A percentile compares a stretch with the other conserved stretches of the same genome.
Evolutionary conservation across 371 early-diverging fungal genomes (phyloP).

Genomic region (Mortierella sp.): DNA sequence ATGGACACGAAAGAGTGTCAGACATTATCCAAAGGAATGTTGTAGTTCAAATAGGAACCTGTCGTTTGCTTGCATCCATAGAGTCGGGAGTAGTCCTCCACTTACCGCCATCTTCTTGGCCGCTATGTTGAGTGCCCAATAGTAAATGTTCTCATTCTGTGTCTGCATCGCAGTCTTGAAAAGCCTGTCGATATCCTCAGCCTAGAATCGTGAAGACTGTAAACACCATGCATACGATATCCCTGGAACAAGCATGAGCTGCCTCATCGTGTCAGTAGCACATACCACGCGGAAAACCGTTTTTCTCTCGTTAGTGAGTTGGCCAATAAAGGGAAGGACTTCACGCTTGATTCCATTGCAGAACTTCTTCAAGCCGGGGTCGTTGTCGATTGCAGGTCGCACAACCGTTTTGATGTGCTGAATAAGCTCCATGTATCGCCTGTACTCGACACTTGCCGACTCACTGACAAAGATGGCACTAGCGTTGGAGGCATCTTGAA

Average conservation of each 20-base stretch:
- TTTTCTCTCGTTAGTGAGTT: conserved; percentile 60
- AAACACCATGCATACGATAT: too few relatives aligned
- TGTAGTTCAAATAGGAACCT: too few relatives aligned
- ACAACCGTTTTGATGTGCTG: conserved; percentile 13
- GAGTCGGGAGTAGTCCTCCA: too few relatives aligned
- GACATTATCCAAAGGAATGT: too few relatives aligned
- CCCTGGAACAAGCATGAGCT: too few relatives aligned
- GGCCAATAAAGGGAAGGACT: conserved; percentile 61
- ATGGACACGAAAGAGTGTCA: not conserved
- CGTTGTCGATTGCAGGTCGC: conserved; percentile 17
- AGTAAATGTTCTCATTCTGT: conserved; percentile 59
- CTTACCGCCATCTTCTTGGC: conserved; percentile 76
- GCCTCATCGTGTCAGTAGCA: not conserved
- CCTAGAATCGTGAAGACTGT: conserved; percentile 35
- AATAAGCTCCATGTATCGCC: conserved; percentile 23
- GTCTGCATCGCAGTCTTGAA: conserved; percentile 53
- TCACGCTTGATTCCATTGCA: conserved; percentile 21
- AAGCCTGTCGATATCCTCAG: conserved; percentile 50
- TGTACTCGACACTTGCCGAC: conserved; percentile 18
- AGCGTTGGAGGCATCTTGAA: conserved; percentile 20
- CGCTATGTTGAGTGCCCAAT: conserved; percentile 69
- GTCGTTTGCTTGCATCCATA: too few relatives aligned
- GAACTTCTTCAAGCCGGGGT: conserved; percentile 22
- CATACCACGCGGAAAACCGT: conserved; percentile 62
- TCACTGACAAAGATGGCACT: conserved; percentile 22